Evolutionary conservation across 345 rosid genomes (phyloP).

Genomic region (Hibiscus syriacus): DNA sequence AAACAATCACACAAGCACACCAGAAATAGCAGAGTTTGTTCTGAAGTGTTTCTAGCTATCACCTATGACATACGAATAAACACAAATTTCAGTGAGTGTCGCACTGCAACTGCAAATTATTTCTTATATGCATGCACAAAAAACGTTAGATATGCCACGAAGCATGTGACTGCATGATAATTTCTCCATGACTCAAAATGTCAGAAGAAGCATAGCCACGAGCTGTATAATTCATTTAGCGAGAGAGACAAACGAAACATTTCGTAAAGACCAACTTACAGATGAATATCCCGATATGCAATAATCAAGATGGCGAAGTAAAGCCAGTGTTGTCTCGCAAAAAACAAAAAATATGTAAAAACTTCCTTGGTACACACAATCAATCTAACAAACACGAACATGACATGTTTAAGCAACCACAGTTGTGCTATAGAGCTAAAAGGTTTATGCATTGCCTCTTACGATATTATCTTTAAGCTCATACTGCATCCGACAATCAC

Average conservation of each 20-base stretch:
- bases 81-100: not conserved
- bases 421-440: not conserved
- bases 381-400: not conserved
- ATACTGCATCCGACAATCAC: not conserved
- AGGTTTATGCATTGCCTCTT: not conserved
- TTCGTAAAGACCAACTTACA: constrained; percentile 38
- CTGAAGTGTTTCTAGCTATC: not conserved
- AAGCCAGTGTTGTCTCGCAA: constrained; percentile 78
- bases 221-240: not conserved
- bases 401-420: not conserved
- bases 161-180: not conserved
- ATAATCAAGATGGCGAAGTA: constrained; percentile 89
- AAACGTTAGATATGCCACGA: not conserved
- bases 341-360: constrained; percentile 6
- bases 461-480: not conserved
- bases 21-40: too few relatives aligned
- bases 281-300: constrained; percentile 90
- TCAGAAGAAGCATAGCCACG: not conserved
- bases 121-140: not conserved
- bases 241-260: not conserved
- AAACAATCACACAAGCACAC: not conserved
- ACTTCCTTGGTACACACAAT: not conserved
- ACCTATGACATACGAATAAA: not conserved
- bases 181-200: not conserved
- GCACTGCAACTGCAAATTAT: not conserved